phyloP scores from a whole-genome alignment of 1,139 yeast genomes.

The Yamadazyma atlantica region DNA sequence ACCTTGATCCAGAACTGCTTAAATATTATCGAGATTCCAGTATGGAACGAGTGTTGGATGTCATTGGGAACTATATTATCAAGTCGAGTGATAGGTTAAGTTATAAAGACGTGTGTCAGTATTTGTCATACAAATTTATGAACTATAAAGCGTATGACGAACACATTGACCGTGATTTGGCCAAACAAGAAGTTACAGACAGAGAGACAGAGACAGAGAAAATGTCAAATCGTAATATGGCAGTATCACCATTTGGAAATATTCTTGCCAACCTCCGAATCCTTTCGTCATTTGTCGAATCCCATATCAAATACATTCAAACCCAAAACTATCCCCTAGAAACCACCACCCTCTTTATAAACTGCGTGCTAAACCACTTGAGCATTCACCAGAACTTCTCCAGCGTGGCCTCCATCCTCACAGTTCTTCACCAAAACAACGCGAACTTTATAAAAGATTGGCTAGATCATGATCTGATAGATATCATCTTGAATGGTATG shows the following conservation, averaged over 20 bases:
- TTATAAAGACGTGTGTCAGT: slow-evolving; percentile 31
- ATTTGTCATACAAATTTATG: slow-evolving; percentile 31
- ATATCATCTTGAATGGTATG: slow-evolving; percentile 29
- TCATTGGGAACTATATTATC: slow-evolving; percentile 27
- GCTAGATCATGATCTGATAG: slow-evolving; percentile 32
- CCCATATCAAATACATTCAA: slow-evolving; percentile 26
- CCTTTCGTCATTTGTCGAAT: slow-evolving; percentile 23
- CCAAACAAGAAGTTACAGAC: slow-evolving; percentile 10
- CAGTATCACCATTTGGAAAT: slow-evolving; percentile 28
- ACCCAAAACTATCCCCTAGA: slow-evolving; percentile 15
- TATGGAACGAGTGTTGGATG: slow-evolving; percentile 31
- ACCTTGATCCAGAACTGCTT: slow-evolving; percentile 2
- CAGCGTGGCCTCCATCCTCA: slow-evolving; percentile 27
- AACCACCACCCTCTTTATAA: slow-evolving; percentile 32
- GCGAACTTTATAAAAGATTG: slow-evolving; percentile 18
- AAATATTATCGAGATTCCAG: slow-evolving; percentile 21
- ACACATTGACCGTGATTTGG: slow-evolving; percentile 18
- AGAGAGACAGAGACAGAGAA: slow-evolving; percentile 14
- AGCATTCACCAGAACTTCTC: slow-evolving; percentile 36
- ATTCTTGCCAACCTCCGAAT: slow-evolving; percentile 30
- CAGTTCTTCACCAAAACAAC: slow-evolving; percentile 20
- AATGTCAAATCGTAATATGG: slow-evolving; percentile 24
- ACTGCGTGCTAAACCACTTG: slow-evolving; percentile 40
- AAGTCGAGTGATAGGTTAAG: slow-evolving; percentile 13
- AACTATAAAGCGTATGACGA: slow-evolving; percentile 25